These are phyloP conservation scores for Austroboletus eburneus DNA, from an alignment of 768 basidiomycete genomes.

Conservation along the genomic window DNA sequence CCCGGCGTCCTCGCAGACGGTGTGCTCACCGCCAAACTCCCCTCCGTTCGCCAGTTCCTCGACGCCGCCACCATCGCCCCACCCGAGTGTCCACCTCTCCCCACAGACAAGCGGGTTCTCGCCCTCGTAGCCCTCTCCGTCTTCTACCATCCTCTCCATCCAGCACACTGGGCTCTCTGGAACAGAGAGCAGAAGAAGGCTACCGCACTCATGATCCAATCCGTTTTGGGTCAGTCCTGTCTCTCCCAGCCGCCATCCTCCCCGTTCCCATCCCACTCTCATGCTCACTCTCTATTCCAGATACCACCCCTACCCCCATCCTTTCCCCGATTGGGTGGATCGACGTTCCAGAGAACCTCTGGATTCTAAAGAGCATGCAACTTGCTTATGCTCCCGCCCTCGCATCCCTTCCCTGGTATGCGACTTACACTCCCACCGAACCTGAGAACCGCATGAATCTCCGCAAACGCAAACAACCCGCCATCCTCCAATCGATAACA, in stretches of 20 bases:
- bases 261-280: slow-evolving; percentile 3
- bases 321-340: slow-evolving; percentile 36
- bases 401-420: slow-evolving; percentile 25
- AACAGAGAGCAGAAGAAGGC: slow-evolving; percentile 42
- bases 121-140: slow-evolving; percentile 60
- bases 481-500: slow-evolving; percentile 11
- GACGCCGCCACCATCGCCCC: slow-evolving; percentile 35
- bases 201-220: slow-evolving; percentile 52
- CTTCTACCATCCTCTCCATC: slow-evolving; percentile 50
- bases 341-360: slow-evolving; percentile 30
- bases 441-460: slow-evolving; percentile 32
- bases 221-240: slow-evolving; percentile 46
- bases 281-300: slow-evolving; percentile 15
- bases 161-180: slow-evolving; percentile 66
- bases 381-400: slow-evolving; percentile 26
- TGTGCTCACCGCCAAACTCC: slow-evolving; percentile 44
- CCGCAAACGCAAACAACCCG: slow-evolving; percentile 29
- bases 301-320: slow-evolving; percentile 29
- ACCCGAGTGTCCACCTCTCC: slow-evolving; percentile 38
- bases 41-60: slow-evolving; percentile 48
- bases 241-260: background rate
- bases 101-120: slow-evolving; percentile 41
- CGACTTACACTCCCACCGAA: slow-evolving; percentile 28
- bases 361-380: slow-evolving; percentile 32
- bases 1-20: slow-evolving; percentile 37